Evolutionary conservation across 129 eudicot genomes (phyloP), one percentile per base, ranked within the genome.

Genomic region (Silybum marianum): DNA sequence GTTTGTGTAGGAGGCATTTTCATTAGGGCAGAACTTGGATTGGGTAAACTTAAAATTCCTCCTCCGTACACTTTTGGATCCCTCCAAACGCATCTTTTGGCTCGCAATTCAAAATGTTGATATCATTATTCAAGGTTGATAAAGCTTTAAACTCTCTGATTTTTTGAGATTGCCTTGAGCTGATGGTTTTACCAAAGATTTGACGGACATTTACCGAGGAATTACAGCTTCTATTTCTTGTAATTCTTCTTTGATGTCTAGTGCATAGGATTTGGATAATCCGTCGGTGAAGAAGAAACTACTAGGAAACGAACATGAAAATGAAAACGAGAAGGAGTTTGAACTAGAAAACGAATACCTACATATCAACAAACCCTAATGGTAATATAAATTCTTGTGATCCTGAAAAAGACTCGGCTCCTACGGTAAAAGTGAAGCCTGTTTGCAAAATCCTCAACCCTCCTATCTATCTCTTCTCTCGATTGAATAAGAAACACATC

Each of bases 61-160:
- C 95, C 7, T 77, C 87, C 3, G 94, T 97, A 3, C 88, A 90
- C 81, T 86, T 88, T 62, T 86, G 88, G 26, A 94, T 87, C 72
- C 87, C 93, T 63, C 87, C 86, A 82, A 89, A 86, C 81, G 92
- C 97, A 69, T 83, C 88, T 32, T 83, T 85, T 11, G 80, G 76
- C 63, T 81, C 78, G 25, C 75, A 82, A 84, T 83, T 90, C 14
- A 79, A 86, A 74, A 85, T 85, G 34, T 86, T 83, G 10, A 77
- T 82, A 73, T 86, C 88, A 75, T 92, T 92, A 76, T 81, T 89
- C 85, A 94, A 83, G 11, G 84, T 77, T 14, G 97, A 94, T n/a
- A 94, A 75, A 46, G 75, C 25, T 19, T 62, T 88, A 67, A 80
- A 82, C 86, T 87, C 88, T 1, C 78, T 62, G 30, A 83, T 82